Conservation (phyloP, 345 rosid species). For the Eucalyptus pauciflora region DNA sequence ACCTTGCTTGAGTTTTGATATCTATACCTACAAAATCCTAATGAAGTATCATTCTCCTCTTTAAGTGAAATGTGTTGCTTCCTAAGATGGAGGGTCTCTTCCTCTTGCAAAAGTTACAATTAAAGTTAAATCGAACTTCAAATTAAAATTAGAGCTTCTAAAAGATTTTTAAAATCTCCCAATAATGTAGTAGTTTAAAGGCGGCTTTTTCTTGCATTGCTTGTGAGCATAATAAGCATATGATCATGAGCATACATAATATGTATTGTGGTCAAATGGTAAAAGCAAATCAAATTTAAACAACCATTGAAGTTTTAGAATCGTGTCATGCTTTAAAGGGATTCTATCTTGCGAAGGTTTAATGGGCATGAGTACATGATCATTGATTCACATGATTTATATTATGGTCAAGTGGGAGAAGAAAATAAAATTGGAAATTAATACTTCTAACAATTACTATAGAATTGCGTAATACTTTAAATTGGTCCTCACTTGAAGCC, state of each 20-base stretch:
- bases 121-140: not conserved
- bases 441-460: not conserved
- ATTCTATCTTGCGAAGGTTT: not conserved
- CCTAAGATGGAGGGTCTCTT: not conserved
- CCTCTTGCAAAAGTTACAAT: not conserved
- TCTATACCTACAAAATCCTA: not conserved
- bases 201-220: not conserved
- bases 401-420: not conserved
- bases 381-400: not conserved
- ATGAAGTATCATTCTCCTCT: not conserved
- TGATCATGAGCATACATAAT: not conserved
- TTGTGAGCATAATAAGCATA: not conserved
- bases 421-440: not conserved
- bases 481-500: not conserved
- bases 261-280: not conserved
- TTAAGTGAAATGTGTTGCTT: not conserved
- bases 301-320: not conserved
- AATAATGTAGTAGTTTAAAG: not conserved
- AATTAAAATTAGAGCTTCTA: not conserved
- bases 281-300: not conserved
- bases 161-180: not conserved
- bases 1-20: not conserved
- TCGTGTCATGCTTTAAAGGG: not conserved
- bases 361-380: not conserved
- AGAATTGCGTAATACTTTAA: not conserved